Base-by-base conservation (phyloP, 768 basidiomycete species). In the Xanthoconium stramineum region DNA sequence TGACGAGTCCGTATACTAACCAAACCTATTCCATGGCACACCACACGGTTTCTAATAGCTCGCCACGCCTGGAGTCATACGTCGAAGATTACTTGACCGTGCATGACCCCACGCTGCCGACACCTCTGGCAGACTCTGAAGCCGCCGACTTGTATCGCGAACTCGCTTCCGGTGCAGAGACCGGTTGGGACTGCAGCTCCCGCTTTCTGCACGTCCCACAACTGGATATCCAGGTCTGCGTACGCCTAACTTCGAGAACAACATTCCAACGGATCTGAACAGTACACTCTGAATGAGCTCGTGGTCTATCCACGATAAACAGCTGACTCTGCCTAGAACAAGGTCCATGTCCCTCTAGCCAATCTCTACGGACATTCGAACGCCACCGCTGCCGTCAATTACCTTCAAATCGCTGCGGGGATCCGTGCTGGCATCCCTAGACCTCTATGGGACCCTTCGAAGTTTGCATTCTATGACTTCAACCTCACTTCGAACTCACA, bases 381-480 rank as follows among this genome's bases (percentile, higher is more conserved):
- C 45, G 52, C 64, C 0, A 69, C 73, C 1, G 75, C 77, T 9
- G 79, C 77, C 0, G 65, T 72, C 3, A 68, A 72, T 30, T 91
- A 94, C 64, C 75, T 69, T 17, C 62, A 76, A 24, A 76, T 70
- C 12, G 33, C 33, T 12, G 33, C 33, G 9, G 33, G 33, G 12
- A 35, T 35, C 33, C 33, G 33, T 33, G 11, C 6, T 33, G 33
- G 33, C 6, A 33, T 33, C 11, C 11, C n/a, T 33, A 11, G 33
- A 33, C 33, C 33, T 33, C 6, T 33, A 11, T 97, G 94, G 94
- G 89, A 96, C 66, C 61, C 83, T 0, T 71, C 75, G 8, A 89
- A 88, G 75, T 76, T 92, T 20, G 87, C 87, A 0, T 96, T 94
- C 73, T 95, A 94, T 65, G 94, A 96, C 72, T 97, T 88, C 73